Conservation (phyloP, 179 eudicot species). For the Sideroxylon spinosum region DNA sequence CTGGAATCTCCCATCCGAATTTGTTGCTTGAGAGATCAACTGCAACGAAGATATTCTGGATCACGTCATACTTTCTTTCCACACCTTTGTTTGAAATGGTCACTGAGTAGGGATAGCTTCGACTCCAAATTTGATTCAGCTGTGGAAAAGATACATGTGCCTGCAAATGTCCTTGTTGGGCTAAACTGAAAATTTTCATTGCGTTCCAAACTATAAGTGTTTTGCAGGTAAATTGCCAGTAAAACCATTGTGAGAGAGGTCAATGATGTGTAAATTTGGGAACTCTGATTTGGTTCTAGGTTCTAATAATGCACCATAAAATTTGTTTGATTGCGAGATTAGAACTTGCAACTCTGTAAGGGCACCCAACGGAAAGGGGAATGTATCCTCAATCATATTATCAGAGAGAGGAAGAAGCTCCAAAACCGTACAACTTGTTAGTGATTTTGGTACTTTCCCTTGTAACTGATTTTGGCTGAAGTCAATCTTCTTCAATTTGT, state of each 20-base stretch:
- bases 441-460: conserved; percentile 22
- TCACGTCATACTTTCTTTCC: conserved; percentile 11
- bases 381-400: conserved; percentile 30
- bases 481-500: not conserved
- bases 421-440: conserved; percentile 27
- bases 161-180: not conserved
- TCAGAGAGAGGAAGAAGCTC: conserved; percentile 26
- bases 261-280: conserved; percentile 33
- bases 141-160: not conserved
- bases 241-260: conserved; percentile 36
- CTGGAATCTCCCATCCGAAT: conserved; percentile 29
- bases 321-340: conserved; percentile 23
- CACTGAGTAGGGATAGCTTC: not conserved
- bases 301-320: conserved; percentile 24
- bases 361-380: conserved; percentile 32
- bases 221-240: conserved; percentile 30
- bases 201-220: conserved; percentile 21
- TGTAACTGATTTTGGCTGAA: conserved; percentile 16
- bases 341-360: conserved; percentile 36
- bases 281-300: conserved; percentile 12
- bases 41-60: conserved; percentile 19
- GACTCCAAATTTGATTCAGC: not conserved
- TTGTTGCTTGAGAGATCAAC: conserved; percentile 37
- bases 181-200: conserved; percentile 22
- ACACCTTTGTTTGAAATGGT: conserved; percentile 33